Percentiles rank a stretch among this genome's conserved stretches.
phyloP scores from a whole-genome alignment of 495 filamentous ascomycete genomes.

The Trichoderma erinaceum region DNA sequence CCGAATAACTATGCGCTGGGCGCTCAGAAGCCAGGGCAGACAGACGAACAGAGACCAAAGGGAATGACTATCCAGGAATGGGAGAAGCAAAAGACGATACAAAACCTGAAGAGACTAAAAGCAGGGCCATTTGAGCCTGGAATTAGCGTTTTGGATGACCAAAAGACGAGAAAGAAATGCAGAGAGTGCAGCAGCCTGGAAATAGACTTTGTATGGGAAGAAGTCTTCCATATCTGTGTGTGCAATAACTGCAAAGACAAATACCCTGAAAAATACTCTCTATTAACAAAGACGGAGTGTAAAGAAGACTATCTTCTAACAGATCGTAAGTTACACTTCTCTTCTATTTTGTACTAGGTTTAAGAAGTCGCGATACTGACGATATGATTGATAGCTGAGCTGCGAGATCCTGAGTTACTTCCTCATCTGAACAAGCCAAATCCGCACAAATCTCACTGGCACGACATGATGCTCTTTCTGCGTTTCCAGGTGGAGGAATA shows the following conservation, averaged over 20 bases:
- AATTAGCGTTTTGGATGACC: constrained; percentile 59
- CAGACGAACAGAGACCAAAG: constrained; percentile 57
- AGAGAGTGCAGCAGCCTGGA: constrained; percentile 76
- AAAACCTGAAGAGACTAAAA: constrained; percentile 62
- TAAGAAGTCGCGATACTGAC: not conserved
- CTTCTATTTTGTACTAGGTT: not conserved
- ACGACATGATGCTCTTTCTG: constrained; percentile 96
- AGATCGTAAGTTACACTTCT: constrained; percentile 57
- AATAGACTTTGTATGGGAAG: constrained; percentile 93
- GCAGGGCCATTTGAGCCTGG: constrained; percentile 83
- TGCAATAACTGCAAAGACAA: constrained; percentile 82
- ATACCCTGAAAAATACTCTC: constrained; percentile 80
- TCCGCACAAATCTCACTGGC: constrained; percentile 91
- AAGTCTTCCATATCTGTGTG: constrained; percentile 63
- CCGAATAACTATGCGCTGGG: constrained; percentile 63
- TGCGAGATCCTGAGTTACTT: constrained; percentile 76
- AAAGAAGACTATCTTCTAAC: constrained; percentile 93
- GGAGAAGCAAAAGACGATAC: constrained; percentile 71
- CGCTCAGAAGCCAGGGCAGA: constrained; percentile 38
- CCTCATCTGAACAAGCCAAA: constrained; percentile 87
- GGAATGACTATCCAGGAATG: constrained; percentile 90
- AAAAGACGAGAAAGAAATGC: constrained; percentile 63
- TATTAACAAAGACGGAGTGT: constrained; percentile 94
- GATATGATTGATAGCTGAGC: constrained; percentile 53
- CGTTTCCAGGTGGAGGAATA: constrained; percentile 92